A percentile compares a stretch with the other conserved stretches of the same genome.
Conservation (phyloP, 225 moss, liverwort and hornwort species). For the Sphagnum contortum region DNA sequence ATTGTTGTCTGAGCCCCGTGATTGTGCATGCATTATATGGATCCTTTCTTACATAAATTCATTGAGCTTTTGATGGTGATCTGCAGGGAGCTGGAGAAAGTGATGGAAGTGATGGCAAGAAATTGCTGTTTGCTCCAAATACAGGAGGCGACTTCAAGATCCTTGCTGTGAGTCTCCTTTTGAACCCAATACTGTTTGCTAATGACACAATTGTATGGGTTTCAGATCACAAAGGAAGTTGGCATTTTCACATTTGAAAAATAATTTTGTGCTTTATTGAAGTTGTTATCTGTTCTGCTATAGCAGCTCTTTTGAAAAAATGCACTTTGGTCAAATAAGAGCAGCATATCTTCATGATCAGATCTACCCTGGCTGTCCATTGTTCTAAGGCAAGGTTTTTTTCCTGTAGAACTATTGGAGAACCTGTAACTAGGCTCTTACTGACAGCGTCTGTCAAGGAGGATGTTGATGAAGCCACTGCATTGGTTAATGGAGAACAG, state of each 20-base stretch:
- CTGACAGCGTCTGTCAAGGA: conserved; percentile 30
- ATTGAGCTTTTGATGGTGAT: conserved; percentile 4
- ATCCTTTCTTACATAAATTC: too few species aligned
- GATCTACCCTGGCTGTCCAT: too few species aligned
- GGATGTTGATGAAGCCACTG: conserved; percentile 25
- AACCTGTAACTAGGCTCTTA: conserved; percentile 27
- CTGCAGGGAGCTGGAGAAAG: conserved; percentile 74
- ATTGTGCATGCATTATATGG: too few species aligned
- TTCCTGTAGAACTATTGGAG: conserved; percentile 30
- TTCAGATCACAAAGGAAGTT: too few species aligned
- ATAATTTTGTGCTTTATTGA: neutral
- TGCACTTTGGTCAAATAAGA: neutral
- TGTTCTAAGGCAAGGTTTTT: neutral
- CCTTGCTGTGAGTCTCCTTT: conserved; percentile 36
- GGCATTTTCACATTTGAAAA: too few species aligned
- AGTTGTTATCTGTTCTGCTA: neutral
- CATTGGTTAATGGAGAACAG: conserved; percentile 22
- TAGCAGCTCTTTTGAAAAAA: neutral
- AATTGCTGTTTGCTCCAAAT: conserved; percentile 90
- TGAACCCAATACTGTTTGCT: conserved; percentile 8
- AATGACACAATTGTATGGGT: neutral
- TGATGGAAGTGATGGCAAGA: conserved; percentile 81
- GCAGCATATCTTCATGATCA: too few species aligned
- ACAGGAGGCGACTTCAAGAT: conserved; percentile 48
- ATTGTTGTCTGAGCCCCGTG: too few species aligned